Conservation (phyloP, 495 filamentous ascomycete genomes). For the Amphirosellinia nigrospora region DNA sequence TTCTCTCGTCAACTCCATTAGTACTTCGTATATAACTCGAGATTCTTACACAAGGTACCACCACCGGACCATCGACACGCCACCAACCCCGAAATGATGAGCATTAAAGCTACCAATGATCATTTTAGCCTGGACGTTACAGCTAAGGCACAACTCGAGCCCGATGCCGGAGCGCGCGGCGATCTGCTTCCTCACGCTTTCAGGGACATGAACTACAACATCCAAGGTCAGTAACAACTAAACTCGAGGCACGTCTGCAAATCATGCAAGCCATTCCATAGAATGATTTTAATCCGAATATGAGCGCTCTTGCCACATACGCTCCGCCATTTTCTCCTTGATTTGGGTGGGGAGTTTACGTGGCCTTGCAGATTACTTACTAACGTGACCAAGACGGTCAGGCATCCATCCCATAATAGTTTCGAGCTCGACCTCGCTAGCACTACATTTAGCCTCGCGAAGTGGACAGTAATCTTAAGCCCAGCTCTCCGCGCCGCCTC, state of each 20-base stretch:
- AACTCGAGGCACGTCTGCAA: not conserved
- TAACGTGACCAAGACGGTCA: conserved; percentile 79
- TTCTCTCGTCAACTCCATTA: not conserved
- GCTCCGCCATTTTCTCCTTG: not conserved
- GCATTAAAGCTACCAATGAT: conserved; percentile 67
- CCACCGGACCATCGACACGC: conserved; percentile 43
- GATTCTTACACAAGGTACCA: conserved; percentile 46
- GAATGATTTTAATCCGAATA: not conserved
- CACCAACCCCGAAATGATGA: conserved; percentile 78
- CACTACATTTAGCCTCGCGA: conserved; percentile 69
- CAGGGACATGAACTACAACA: conserved; percentile 62
- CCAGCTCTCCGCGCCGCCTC: conserved; percentile 55
- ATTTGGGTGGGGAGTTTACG: not conserved
- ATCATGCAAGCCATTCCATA: not conserved
- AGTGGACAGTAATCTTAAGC: conserved; percentile 75
- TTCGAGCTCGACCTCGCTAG: conserved; percentile 61
- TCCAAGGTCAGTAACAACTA: not conserved
- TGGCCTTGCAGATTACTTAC: not conserved
- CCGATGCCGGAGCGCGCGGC: conserved; percentile 55
- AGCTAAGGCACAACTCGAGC: conserved; percentile 79
- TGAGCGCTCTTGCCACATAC: too few relatives aligned
- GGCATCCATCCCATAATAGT: conserved; percentile 69
- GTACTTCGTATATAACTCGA: not conserved
- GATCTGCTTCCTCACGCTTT: conserved; percentile 62
- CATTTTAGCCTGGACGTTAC: conserved; percentile 81